These are phyloP conservation scores for Arthrobotrys entomopaga DNA, from an alignment of 2,329 filamentous ascomycete species.

Conservation along the genomic window DNA sequence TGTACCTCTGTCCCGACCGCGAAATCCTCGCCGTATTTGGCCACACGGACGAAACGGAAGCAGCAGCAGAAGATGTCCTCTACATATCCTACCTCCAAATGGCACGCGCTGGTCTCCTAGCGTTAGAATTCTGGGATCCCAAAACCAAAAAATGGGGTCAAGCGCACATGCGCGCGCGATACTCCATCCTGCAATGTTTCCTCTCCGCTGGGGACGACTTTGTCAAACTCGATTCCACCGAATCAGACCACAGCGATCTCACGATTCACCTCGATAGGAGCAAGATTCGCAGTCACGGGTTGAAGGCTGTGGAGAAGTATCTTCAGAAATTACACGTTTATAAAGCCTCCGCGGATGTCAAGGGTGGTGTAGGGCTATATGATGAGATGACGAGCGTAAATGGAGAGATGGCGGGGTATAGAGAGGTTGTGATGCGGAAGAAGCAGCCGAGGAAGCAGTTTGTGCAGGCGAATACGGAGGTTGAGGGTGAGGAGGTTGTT, in stretches of 20 bases:
- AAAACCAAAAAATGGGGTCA: constrained; percentile 64
- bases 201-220: constrained; percentile 68
- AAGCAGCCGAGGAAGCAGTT: constrained; percentile 71
- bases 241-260: constrained; percentile 64
- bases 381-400: constrained; percentile 70
- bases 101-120: constrained; percentile 88
- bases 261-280: constrained; percentile 69
- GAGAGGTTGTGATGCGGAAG: constrained; percentile 69
- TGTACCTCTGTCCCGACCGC: constrained; percentile 64
- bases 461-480: constrained; percentile 71
- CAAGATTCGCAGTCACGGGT: constrained; percentile 69
- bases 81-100: constrained; percentile 90
- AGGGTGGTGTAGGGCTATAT: constrained; percentile 68
- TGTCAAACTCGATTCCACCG: constrained; percentile 66
- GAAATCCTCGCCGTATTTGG: constrained; percentile 65
- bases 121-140: constrained; percentile 82
- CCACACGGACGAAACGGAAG: constrained; percentile 61
- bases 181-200: constrained; percentile 71
- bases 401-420: constrained; percentile 66
- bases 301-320: constrained; percentile 70
- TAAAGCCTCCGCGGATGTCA: constrained; percentile 71
- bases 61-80: constrained; percentile 69
- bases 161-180: constrained; percentile 69
- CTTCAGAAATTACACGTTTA: constrained; percentile 71
- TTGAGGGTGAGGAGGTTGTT: constrained; percentile 62